phyloP scores from a whole-genome alignment of 495 filamentous ascomycete species.

The Hypoxylon lenormandii region DNA sequence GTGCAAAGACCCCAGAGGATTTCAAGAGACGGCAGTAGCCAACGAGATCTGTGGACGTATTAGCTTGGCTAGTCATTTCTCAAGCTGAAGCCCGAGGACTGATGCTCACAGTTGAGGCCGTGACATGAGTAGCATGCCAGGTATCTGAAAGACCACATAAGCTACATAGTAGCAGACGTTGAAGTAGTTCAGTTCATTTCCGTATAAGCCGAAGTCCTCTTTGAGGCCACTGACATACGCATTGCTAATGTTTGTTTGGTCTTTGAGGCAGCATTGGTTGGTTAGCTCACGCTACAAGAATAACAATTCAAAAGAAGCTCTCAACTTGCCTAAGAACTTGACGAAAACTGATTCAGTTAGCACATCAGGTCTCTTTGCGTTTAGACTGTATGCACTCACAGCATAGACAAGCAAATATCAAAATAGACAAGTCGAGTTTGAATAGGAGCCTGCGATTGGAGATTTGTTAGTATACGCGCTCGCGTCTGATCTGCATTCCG shows the following conservation, averaged over 20 bases:
- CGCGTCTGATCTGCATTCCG: not conserved
- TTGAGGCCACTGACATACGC: conserved; percentile 55
- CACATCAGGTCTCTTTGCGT: conserved; percentile 18
- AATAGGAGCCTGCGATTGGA: conserved; percentile 43
- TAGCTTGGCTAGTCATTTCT: not conserved
- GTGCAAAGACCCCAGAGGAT: conserved; percentile 55
- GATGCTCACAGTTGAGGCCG: conserved; percentile 49
- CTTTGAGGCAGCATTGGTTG: conserved; percentile 20
- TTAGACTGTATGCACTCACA: conserved; percentile 36
- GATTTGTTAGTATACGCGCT: conserved; percentile 28
- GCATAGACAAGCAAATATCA: conserved; percentile 54
- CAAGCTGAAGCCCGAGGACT: conserved; percentile 42
- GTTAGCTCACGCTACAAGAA: conserved; percentile 10
- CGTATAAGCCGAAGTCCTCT: conserved; percentile 51
- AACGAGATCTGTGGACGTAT: conserved; percentile 53
- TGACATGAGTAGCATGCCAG: conserved; percentile 64
- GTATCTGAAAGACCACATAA: conserved; percentile 56
- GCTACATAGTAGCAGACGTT: conserved; percentile 61
- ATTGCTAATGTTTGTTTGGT: conserved; percentile 55
- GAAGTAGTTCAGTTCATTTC: conserved; percentile 58
- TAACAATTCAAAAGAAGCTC: not conserved
- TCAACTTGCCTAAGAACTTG: conserved; percentile 45
- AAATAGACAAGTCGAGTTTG: conserved; percentile 55
- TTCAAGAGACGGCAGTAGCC: conserved; percentile 53
- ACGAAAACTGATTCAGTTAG: conserved; percentile 56